Evolutionary conservation across 305 asterid species (phyloP), one percentile per base, ranked within the genome.

Genomic region (Fraxinus paxiana): DNA sequence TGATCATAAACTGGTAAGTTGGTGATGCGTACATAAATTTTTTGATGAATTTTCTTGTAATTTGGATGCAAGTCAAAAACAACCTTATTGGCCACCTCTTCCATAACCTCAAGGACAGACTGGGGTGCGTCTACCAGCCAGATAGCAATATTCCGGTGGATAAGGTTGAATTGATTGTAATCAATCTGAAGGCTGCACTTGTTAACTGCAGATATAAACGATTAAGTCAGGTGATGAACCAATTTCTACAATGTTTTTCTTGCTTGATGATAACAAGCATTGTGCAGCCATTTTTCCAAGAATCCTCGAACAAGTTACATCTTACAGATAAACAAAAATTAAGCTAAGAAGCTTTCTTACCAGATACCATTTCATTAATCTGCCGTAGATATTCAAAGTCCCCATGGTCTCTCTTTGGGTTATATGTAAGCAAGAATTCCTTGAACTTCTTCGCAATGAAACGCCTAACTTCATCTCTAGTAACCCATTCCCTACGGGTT

Each of bases 101-200:
- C 99, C 99, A 94, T 96, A 70, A 94, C 97, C 88, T 96, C 99
- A 81, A 96, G 99, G 84, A 94, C 97, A 18, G 99, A 90, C 70
- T 92, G 97, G 6, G 99, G 98, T 20, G 98, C 98, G 83, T 96
- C 98, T 18, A 98, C 99, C 77, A 96, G 93, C 99, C 98, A 96
- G 86, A 96, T 92, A 33, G 98, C 99, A 80, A 96, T 94, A 87
- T 96, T 94, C n/a, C 97, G 98, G 79, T 91, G 98, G 88, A 90
- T 81, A 81, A 82, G 87, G 77, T 92, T 92, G 86, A 96, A 96
- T 82, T 95, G 98, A 5, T 88, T 95, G 92, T 93, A 95, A 87
- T 93, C 93, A 82, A 93, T 93, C 92, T 93, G 97, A 48, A 95
- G 98, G 91, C 97, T 93, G 35, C 98, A 95, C 86, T 89, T 92